These are phyloP conservation scores for Phytopythium aichiense DNA, from an alignment of 352 stramenopile species.

Conservation along the genomic window DNA sequence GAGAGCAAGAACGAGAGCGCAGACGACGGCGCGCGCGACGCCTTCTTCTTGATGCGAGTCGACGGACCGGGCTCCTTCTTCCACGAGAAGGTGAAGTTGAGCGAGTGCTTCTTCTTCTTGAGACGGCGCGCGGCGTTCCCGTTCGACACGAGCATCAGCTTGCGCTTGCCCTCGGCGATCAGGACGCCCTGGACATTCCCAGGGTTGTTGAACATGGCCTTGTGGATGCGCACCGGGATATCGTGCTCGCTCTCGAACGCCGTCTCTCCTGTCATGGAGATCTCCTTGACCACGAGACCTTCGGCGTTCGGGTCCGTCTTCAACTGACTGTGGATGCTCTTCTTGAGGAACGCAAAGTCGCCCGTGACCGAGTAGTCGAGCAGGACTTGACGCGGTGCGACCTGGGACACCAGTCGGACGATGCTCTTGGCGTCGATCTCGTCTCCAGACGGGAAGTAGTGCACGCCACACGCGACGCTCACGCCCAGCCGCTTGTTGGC, in stretches of 20 bases:
- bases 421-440: slow-evolving; percentile 85
- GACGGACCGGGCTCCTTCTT: slow-evolving; percentile 70
- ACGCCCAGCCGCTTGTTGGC: slow-evolving; percentile 70
- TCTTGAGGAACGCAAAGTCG: slow-evolving; percentile 65
- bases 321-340: slow-evolving; percentile 48
- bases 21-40: slow-evolving; percentile 44
- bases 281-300: slow-evolving; percentile 22
- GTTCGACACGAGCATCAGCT: slow-evolving; percentile 67
- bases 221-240: slow-evolving; percentile 80
- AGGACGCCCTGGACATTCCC: slow-evolving; percentile 70
- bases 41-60: slow-evolving; percentile 73
- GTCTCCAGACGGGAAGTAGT: slow-evolving; percentile 82
- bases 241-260: slow-evolving; percentile 33
- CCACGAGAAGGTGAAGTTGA: slow-evolving; percentile 78
- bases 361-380: slow-evolving; percentile 56
- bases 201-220: slow-evolving; percentile 82
- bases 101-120: slow-evolving; percentile 85
- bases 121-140: slow-evolving; percentile 62
- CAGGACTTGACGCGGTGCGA: slow-evolving; percentile 57
- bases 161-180: slow-evolving; percentile 78
- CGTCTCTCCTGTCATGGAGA: slow-evolving; percentile 27
- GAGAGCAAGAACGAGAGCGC: slow-evolving; percentile 80
- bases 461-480: slow-evolving; percentile 66
- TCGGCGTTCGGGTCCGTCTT: slow-evolving; percentile 32
- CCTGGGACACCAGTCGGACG: slow-evolving; percentile 59